Conservation (phyloP, 2,329 filamentous ascomycete genomes). For the Ceratocystis ficicola region DNA sequence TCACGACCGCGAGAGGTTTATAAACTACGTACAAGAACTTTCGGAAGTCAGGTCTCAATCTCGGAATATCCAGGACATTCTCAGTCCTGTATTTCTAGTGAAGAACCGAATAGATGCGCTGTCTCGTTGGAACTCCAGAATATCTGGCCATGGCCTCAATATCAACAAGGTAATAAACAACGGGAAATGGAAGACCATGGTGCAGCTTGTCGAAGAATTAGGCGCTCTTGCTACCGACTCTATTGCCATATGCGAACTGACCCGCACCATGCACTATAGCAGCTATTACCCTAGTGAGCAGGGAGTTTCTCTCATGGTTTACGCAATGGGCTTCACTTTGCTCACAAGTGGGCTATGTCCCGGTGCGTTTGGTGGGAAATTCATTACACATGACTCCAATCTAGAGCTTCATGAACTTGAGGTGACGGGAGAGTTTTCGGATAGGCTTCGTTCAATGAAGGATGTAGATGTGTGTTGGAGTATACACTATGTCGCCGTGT, state of each 20-base stretch:
- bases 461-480: not conserved
- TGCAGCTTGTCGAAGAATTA: not conserved
- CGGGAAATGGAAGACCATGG: not conserved
- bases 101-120: not conserved
- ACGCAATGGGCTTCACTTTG: not conserved
- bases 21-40: not conserved
- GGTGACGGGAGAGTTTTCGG: not conserved
- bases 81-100: not conserved
- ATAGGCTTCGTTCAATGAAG: not conserved
- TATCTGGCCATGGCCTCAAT: not conserved
- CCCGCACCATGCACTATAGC: not conserved
- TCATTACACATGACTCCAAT: not conserved
- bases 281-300: too few relatives aligned
- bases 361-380: not conserved
- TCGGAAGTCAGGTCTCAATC: not conserved
- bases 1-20: not conserved
- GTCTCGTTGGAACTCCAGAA: not conserved
- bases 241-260: not conserved
- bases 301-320: not conserved
- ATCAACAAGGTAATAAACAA: not conserved
- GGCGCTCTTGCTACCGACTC: not conserved
- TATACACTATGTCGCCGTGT: conserved; percentile 45
- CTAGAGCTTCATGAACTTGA: not conserved
- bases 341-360: not conserved
- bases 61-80: not conserved